Percentiles rank a stretch among this genome's conserved stretches.
Evolutionary conservation across 768 basidiomycete species (phyloP).

Genomic region (Cystoderma amianthinum): DNA sequence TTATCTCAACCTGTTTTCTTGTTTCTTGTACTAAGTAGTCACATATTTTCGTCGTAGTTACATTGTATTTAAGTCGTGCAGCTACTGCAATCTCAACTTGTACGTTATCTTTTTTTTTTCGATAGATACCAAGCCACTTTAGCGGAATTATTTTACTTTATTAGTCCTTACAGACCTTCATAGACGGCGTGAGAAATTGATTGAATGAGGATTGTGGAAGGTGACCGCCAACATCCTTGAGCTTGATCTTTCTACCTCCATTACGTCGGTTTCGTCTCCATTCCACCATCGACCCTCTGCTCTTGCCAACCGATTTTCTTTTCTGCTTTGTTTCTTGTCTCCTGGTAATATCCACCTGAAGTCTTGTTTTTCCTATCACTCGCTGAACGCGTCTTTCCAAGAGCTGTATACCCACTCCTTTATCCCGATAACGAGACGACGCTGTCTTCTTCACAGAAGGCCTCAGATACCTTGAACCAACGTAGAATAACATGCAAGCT

Average conservation of each 20-base stretch:
- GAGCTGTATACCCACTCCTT: conserved; percentile 1
- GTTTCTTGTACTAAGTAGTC: neutral
- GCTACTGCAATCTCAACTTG: neutral
- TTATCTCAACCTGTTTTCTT: neutral
- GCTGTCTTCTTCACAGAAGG: neutral
- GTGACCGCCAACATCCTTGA: neutral
- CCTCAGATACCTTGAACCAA: neutral
- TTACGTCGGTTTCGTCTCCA: neutral
- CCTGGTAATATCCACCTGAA: too few species aligned
- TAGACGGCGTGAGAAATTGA: conserved; percentile 15
- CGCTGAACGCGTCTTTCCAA: too few species aligned
- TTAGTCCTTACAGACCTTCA: conserved; percentile 5
- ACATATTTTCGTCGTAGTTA: neutral
- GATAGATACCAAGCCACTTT: too few species aligned
- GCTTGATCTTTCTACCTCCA: neutral
- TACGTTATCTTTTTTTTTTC: too few species aligned
- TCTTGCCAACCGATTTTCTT: neutral
- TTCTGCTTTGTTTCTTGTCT: too few species aligned
- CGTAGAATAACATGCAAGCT: conserved; percentile 64
- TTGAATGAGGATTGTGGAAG: neutral
- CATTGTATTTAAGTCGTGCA: neutral
- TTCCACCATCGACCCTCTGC: too few species aligned
- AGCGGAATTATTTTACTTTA: too few species aligned
- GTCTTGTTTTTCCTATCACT: too few species aligned
- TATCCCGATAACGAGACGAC: neutral